Base-by-base conservation (phyloP, 1,284 basidiomycete species). In the Fomes fomentarius region DNA sequence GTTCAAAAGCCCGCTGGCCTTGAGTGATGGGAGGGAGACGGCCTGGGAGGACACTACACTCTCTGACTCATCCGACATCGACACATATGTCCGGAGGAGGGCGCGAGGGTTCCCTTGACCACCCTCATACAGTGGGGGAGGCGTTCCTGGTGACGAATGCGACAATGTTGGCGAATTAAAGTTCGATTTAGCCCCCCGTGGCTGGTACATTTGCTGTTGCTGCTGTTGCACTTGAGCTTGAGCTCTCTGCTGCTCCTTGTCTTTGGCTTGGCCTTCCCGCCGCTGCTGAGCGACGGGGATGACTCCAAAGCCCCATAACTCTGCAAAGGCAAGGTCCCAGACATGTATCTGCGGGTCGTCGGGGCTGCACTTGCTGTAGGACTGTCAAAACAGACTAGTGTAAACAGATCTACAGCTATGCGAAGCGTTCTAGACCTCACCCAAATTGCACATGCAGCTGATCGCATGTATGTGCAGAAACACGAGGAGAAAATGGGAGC, bases 1-100 rank as follows among this genome's bases (percentile, higher is more conserved):
- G 63, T 88, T 85, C 44, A 90, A 70, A 38, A 90, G 73, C 10
- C 87, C 87, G 58, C 84, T 88, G 19, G 84, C 80, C 71, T 89
- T 89, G 46, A 90, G 71, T 30, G 87, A 89, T 17, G 88, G 87
- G 50, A 90, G 69, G 11, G 38, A 15, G 21, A 40, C 21, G 21
- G 21, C 38, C 38, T 40, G 38, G 8, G 38, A 40, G 39, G 31
- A n/a, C 48, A 54, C 28, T 38, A 34, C 38, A 43, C 42, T 50
- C 45, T 54, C 52, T 15, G 56, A 46, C n/a, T n/a, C n/a, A 51
- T 52, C 58, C n/a, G 49, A 51, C 54, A 57, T 41, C 21, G 49
- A 47, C 46, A 46, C 54, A 52, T 60, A 59, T 35, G 56, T 54
- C 22, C 48, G 60, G 48, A 60, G 58, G 19, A 58, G 46, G 25